These are phyloP conservation scores for Diaporthe aspalathi DNA, from an alignment of 2,329 filamentous ascomycete species.

Conservation along the genomic window DNA sequence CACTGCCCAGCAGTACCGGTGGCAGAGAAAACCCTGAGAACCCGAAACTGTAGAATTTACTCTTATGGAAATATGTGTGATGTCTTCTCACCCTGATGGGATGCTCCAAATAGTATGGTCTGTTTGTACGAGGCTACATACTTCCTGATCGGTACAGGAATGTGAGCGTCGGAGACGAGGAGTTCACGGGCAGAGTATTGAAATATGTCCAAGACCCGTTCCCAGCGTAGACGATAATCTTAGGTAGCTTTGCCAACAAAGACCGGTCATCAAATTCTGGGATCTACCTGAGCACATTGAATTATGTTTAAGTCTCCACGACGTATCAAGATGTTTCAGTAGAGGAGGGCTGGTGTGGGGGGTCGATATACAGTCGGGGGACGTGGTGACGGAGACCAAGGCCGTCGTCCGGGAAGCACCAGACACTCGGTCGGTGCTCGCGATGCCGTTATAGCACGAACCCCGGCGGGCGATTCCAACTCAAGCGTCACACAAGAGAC, in stretches of 20 bases:
- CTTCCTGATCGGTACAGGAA: too few species aligned
- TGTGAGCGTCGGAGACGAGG: too few species aligned
- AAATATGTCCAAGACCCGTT: background rate
- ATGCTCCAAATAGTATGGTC: too few species aligned
- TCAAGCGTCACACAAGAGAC: slow-evolving; percentile 32
- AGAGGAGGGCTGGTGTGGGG: too few species aligned
- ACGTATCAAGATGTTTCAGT: background rate
- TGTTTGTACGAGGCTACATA: background rate
- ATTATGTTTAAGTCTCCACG: background rate
- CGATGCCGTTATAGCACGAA: background rate
- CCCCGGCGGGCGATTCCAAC: background rate
- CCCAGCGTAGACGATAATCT: background rate
- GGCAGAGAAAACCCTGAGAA: too few species aligned
- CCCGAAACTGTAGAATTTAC: too few species aligned
- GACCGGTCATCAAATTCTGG: background rate
- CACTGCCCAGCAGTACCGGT: too few species aligned
- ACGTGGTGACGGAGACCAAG: background rate
- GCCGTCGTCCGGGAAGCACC: background rate
- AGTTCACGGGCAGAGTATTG: too few species aligned
- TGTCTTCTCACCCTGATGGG: background rate
- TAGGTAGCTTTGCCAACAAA: background rate
- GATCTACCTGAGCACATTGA: background rate
- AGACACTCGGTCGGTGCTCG: background rate
- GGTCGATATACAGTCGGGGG: too few species aligned
- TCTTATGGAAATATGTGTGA: too few species aligned